Evolutionary conservation across 2,329 filamentous ascomycete species (phyloP), one percentile per base, ranked within the genome.

Genomic region (Fusarium paranaense): DNA sequence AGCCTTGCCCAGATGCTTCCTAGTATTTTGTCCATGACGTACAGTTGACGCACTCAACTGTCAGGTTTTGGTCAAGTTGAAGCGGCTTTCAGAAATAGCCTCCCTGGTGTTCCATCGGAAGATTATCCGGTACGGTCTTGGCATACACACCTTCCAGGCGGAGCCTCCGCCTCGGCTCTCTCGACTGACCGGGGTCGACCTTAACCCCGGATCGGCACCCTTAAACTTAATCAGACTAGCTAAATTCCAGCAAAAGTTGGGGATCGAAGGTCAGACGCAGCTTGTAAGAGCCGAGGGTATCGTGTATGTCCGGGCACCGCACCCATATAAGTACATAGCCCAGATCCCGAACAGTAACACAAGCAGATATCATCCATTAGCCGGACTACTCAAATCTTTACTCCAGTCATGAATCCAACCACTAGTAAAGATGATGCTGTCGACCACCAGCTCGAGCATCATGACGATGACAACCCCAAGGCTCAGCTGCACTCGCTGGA

Each of bases 391-490:
- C 4, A 3, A 25, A 11, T 40, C 33, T 30, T 30, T 11, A 18
- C 20, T n/a, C 11, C 7, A 40, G 22, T 14, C 33, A 58, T 58
- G 56, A 37, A 58, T 14, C 33, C 56, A 22, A 37, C 18, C 20
- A 38, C 10, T n/a, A 37, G 45, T 18, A 62, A 62, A 35, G 32
- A 22, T 5, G 60, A 25, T 54, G 45, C 60, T 40, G n/a, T 16
- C 13, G 60, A 54, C 35, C 62, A 57, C 4, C 62, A 64, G 4
- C 18, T 65, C 6, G 62, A 65, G 20, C 54, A 54, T 30, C 50
- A 65, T 18, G 54, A 59, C 16, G 54, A 65, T 25, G 62, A 65
- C 2, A 47, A 65, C 25, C 54, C 47, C 32, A 65, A 65, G 18
- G n/a, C 40, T 6, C 54, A 65, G 14, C 13, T 65, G 33, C 62